A percentile compares a stretch with the other conserved stretches of the same genome.
These are phyloP conservation scores for Populus hybrid DNA, from an alignment of 441 rosid genomes.

Conservation along the genomic window DNA sequence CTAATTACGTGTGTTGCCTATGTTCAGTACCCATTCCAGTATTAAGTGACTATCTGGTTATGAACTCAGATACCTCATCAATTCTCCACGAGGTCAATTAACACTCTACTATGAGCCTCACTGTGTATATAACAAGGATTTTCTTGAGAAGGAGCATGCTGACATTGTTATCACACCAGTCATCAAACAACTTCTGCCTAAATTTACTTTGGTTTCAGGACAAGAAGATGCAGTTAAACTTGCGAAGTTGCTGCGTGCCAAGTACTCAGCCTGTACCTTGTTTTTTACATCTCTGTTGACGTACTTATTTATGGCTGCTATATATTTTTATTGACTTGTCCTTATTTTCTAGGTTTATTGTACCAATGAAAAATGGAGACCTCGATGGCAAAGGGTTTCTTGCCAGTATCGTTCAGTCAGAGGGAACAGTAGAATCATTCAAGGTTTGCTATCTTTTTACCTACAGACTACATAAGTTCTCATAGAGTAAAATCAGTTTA, in stretches of 20 bases:
- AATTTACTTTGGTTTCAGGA: constrained; percentile 81
- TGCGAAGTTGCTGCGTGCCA: constrained; percentile 70
- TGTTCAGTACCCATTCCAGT: not conserved
- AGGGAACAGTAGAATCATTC: constrained; percentile 44
- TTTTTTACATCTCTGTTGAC: not conserved
- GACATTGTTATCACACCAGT: constrained; percentile 88
- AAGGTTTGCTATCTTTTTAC: constrained; percentile 43
- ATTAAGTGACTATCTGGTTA: not conserved
- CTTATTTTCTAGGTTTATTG: constrained; percentile 50
- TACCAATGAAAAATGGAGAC: constrained; percentile 86
- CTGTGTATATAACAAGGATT: constrained; percentile 50
- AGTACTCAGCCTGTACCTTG: constrained; percentile 32
- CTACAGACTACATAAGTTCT: not conserved
- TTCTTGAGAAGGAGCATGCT: constrained; percentile 55
- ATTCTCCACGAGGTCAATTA: constrained; percentile 50
- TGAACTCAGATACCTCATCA: constrained; percentile 56
- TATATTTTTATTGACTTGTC: not conserved
- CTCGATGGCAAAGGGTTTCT: constrained; percentile 73
- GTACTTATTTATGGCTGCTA: not conserved
- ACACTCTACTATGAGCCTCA: constrained; percentile 89
- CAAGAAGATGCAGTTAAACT: constrained; percentile 94
- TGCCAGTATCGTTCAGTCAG: constrained; percentile 15
- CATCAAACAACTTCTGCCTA: constrained; percentile 89
- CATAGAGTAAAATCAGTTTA: not conserved
- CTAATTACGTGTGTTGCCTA: not conserved